Percentiles rank a stretch among this genome's conserved stretches.
Conservation (phyloP, 495 filamentous ascomycete species). For the Penicillium cataractarum region DNA sequence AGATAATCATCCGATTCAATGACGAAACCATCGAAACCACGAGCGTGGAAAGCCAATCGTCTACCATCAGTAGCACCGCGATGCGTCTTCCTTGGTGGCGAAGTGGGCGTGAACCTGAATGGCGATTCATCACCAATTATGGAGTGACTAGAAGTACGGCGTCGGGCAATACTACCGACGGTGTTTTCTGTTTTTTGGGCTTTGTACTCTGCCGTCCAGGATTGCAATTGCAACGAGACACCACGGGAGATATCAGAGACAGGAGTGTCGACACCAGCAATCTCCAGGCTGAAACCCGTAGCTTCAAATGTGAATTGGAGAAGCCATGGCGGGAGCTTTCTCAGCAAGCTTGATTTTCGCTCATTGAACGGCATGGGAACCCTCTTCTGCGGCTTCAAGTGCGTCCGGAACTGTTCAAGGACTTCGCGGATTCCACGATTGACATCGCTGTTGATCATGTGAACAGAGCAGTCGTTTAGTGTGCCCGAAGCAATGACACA, state of each 20-base stretch:
- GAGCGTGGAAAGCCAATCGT: slow-evolving; percentile 75
- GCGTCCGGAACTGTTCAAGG: slow-evolving; percentile 71
- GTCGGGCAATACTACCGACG: slow-evolving; percentile 58
- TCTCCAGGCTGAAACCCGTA: slow-evolving; percentile 84
- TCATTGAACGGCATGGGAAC: slow-evolving; percentile 52
- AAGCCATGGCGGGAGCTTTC: slow-evolving; percentile 82
- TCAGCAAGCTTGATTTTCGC: slow-evolving; percentile 67
- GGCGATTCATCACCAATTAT: slow-evolving; percentile 53
- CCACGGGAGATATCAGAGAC: slow-evolving; percentile 80
- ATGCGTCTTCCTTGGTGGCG: slow-evolving; percentile 61
- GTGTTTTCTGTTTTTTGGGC: slow-evolving; percentile 72
- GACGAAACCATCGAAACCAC: slow-evolving; percentile 85
- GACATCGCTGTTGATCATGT: slow-evolving; percentile 89
- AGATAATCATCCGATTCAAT: slow-evolving; percentile 83
- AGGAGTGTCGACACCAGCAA: slow-evolving; percentile 82
- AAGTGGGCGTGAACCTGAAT: slow-evolving; percentile 60
- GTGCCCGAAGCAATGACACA: slow-evolving; percentile 78
- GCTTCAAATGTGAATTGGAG: slow-evolving; percentile 82
- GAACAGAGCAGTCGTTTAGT: slow-evolving; percentile 83
- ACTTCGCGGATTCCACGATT: slow-evolving; percentile 91
- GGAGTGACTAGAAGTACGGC: slow-evolving; percentile 60
- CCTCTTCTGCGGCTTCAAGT: slow-evolving; percentile 65
- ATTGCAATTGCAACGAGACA: slow-evolving; percentile 82
- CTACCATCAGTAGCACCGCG: slow-evolving; percentile 76
- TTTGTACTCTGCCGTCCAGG: slow-evolving; percentile 89